A percentile compares a stretch with the other conserved stretches of the same genome.
These are phyloP conservation scores for Pseudogymnoascus sp. DNA, from an alignment of 2,329 filamentous ascomycete genomes.

Conservation along the genomic window DNA sequence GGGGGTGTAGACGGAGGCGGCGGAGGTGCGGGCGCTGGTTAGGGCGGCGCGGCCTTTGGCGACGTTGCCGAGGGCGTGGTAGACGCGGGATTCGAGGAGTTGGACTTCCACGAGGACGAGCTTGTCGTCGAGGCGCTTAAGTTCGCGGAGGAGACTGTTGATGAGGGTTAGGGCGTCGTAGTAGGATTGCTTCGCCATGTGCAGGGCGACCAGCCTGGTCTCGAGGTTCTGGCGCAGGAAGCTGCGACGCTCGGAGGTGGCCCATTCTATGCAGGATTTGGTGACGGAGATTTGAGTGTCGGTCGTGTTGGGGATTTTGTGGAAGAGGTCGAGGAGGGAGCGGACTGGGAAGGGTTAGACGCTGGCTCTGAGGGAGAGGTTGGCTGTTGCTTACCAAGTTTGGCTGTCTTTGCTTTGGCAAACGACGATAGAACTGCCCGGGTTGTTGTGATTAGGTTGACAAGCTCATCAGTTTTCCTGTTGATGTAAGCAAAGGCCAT, in stretches of 20 bases:
- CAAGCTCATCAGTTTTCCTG: conserved; percentile 75
- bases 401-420: conserved; percentile 97
- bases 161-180: conserved; percentile 96
- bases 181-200: conserved; percentile 96
- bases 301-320: conserved; percentile 85
- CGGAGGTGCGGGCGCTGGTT: conserved; percentile 87
- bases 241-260: conserved; percentile 82
- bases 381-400: conserved; percentile 64
- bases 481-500: conserved; percentile 24
- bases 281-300: conserved; percentile 93
- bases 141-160: conserved; percentile 89
- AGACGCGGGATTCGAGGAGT: conserved; percentile 90
- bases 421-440: conserved; percentile 89
- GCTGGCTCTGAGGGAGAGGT: background rate
- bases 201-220: conserved; percentile 83
- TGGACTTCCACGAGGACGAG: conserved; percentile 96
- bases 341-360: conserved; percentile 54
- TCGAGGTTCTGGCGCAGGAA: conserved; percentile 98
- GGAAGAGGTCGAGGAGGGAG: conserved; percentile 91
- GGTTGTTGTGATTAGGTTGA: conserved; percentile 83
- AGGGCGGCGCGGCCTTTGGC: conserved; percentile 91
- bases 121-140: conserved; percentile 98
- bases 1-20: conserved; percentile 94
- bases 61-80: conserved; percentile 94
- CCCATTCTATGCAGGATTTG: conserved; percentile 99